phyloP scores from a whole-genome alignment of 176 grass and related monocot genomes.

The Zizania latifolia region DNA sequence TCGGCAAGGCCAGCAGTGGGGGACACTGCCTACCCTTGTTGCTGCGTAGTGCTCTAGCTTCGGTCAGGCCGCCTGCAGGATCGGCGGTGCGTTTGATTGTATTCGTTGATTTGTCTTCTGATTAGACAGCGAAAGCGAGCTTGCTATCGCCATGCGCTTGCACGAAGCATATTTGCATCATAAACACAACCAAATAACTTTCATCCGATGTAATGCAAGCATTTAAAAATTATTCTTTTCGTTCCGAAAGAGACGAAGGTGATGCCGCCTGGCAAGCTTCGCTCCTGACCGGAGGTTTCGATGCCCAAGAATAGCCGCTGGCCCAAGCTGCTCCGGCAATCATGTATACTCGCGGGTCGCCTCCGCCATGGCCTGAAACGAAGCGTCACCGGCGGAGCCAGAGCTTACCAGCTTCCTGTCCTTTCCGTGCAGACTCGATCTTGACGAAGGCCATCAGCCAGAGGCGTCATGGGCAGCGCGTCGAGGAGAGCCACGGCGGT shows the following conservation, averaged over 20 bases:
- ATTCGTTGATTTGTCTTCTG: background rate
- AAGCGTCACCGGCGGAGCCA: background rate
- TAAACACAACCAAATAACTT: no score
- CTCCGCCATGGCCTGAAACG: background rate
- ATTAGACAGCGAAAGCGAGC: background rate
- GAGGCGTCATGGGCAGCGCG: background rate
- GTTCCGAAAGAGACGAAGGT: no score
- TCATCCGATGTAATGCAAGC: no score
- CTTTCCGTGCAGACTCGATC: background rate
- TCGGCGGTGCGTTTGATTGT: background rate
- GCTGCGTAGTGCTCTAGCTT: background rate
- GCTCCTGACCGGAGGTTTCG: background rate
- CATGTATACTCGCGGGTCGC: background rate
- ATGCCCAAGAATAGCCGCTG: constrained; percentile 21
- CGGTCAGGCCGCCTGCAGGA: background rate
- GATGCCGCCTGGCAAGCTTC: background rate
- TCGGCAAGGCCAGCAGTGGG: no score
- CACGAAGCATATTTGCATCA: no score
- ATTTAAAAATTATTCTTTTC: no score
- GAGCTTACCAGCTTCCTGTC: background rate
- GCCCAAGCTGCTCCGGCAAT: background rate
- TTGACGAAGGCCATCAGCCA: background rate
- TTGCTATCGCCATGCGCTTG: no score
- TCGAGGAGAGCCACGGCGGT: background rate
- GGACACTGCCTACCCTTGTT: no score